A percentile compares a stretch with the other conserved stretches of the same genome.
phyloP scores from a whole-genome alignment of 176 grass and related monocot species.

The Rhynchospora breviuscula region DNA sequence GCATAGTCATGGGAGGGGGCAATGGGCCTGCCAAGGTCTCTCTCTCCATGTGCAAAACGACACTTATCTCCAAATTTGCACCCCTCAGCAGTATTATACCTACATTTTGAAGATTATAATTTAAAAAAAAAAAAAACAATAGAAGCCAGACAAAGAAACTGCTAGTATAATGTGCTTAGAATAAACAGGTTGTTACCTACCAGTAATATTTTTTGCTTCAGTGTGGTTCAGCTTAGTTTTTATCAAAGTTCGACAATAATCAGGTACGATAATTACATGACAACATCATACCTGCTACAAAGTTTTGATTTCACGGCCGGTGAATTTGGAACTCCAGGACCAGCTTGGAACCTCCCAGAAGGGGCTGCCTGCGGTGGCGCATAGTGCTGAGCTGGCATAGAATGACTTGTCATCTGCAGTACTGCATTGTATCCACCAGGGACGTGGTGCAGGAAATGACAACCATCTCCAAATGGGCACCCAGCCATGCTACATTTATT shows the following conservation, averaged over 20 bases:
- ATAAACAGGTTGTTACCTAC: neutral
- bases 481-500: slow-evolving; percentile 49
- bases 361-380: slow-evolving; percentile 10
- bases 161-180: neutral
- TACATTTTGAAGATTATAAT: neutral
- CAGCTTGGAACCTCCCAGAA: slow-evolving; percentile 37
- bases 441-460: slow-evolving; percentile 78
- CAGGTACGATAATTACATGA: neutral
- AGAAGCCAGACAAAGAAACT: neutral
- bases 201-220: neutral
- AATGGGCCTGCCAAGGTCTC: slow-evolving; percentile 57
- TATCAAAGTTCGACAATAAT: neutral
- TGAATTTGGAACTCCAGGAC: slow-evolving; percentile 24
- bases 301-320: slow-evolving; percentile 50
- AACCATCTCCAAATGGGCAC: slow-evolving; percentile 74
- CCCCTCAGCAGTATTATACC: slow-evolving; percentile 69
- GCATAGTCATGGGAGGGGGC: slow-evolving; percentile 11
- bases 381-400: slow-evolving; percentile 20
- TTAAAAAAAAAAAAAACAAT: neutral
- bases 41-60: slow-evolving; percentile 75
- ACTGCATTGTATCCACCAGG: slow-evolving; percentile 59
- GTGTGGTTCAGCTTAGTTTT: neutral
- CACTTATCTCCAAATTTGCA: slow-evolving; percentile 79
- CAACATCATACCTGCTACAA: slow-evolving; percentile 38
- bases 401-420: slow-evolving; percentile 62